Percentiles rank a stretch among this genome's conserved stretches.
phyloP scores from a whole-genome alignment of 2,329 filamentous ascomycete genomes.

The Didymella pinodella region DNA sequence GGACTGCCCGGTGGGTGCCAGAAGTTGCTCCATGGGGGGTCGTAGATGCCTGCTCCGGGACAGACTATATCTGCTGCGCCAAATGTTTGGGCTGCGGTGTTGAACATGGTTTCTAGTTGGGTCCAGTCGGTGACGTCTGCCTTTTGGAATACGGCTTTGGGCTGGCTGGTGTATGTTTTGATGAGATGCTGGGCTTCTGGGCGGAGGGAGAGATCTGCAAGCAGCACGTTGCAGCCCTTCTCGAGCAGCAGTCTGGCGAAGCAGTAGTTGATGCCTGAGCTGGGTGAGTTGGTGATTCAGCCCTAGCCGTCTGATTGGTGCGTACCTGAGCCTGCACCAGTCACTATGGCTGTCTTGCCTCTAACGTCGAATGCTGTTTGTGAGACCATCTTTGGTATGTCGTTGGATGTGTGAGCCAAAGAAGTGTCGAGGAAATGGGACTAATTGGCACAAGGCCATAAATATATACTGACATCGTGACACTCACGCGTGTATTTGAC shows the following conservation, averaged over 20 bases:
- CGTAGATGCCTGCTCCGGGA: constrained; percentile 60
- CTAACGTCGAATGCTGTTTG: constrained; percentile 36
- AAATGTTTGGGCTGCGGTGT: constrained; percentile 39
- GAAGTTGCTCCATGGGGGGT: constrained; percentile 58
- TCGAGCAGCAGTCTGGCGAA: constrained; percentile 57
- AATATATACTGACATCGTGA: not conserved
- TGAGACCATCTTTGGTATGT: not conserved
- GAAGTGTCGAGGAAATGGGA: not conserved
- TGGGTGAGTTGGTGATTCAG: not conserved
- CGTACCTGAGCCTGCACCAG: constrained; percentile 55
- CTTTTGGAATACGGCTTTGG: constrained; percentile 54
- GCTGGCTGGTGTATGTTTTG: constrained; percentile 24
- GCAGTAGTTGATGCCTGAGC: constrained; percentile 56
- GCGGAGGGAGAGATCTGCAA: constrained; percentile 58
- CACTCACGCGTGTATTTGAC: not conserved
- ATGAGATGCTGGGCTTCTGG: constrained; percentile 56
- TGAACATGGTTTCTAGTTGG: constrained; percentile 47
- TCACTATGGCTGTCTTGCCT: constrained; percentile 59
- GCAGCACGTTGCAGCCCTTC: constrained; percentile 57
- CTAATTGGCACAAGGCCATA: not conserved
- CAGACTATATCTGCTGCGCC: constrained; percentile 56
- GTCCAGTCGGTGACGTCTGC: constrained; percentile 54
- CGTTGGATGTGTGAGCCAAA: not conserved
- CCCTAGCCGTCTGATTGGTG: not conserved
- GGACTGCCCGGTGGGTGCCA: constrained; percentile 56